Evolutionary conservation across 768 basidiomycete species (phyloP).

Genomic region (Suillus discolor): DNA sequence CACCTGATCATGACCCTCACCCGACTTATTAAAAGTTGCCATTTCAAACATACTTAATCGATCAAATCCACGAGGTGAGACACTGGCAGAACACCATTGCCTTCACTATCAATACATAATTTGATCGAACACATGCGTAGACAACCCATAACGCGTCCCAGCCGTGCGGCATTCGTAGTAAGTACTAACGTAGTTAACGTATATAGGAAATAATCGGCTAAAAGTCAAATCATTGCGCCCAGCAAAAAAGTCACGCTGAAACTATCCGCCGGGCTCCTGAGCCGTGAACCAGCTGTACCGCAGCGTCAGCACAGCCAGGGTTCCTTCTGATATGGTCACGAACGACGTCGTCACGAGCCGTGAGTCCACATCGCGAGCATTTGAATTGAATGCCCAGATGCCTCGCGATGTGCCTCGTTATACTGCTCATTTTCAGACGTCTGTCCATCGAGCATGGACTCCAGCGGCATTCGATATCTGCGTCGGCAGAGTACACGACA

Average conservation of each 20-base stretch:
- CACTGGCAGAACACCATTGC: background rate
- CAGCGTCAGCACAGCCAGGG: background rate
- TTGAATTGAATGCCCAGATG: background rate
- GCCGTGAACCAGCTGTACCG: background rate
- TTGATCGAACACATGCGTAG: background rate
- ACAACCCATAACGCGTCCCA: background rate
- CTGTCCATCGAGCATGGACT: background rate
- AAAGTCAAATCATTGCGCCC: background rate
- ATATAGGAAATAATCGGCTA: background rate
- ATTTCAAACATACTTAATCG: background rate
- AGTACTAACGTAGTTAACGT: slow-evolving; percentile 10
- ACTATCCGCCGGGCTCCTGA: background rate
- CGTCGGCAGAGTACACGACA: background rate
- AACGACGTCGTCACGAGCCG: background rate
- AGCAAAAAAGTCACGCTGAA: background rate
- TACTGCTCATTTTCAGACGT: background rate
- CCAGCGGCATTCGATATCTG: background rate
- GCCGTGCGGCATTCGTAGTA: background rate
- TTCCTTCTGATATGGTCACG: background rate
- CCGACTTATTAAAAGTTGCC: background rate
- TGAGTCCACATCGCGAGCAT: background rate
- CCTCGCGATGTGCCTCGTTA: background rate
- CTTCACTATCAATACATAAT: background rate
- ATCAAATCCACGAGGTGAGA: background rate
- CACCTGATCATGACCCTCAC: background rate